phyloP scores from a whole-genome alignment of 1,284 basidiomycete genomes.

The Tranzscheliella williamsii region DNA sequence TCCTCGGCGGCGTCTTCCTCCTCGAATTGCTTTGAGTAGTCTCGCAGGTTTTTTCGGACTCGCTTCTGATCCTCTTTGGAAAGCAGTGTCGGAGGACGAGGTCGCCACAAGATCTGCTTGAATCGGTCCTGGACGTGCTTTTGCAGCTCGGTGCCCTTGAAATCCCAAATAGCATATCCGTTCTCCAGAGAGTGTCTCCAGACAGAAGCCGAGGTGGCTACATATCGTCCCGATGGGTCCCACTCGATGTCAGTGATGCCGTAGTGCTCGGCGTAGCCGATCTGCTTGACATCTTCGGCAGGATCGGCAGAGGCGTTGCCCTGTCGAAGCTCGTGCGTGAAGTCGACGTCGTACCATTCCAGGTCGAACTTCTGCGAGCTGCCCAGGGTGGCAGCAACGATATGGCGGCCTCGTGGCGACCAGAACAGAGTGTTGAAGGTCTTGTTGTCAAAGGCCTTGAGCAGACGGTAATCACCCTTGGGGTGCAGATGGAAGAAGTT shows the following conservation, averaged over 20 bases:
- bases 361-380: constrained; percentile 94
- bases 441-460: constrained; percentile 80
- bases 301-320: constrained; percentile 67
- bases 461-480: constrained; percentile 92
- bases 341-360: constrained; percentile 99
- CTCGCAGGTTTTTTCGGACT: constrained; percentile 85
- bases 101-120: constrained; percentile 99
- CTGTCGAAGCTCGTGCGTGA: constrained; percentile 70
- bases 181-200: constrained; percentile 97
- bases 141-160: constrained; percentile 87
- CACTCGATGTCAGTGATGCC: constrained; percentile 97
- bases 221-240: constrained; percentile 94
- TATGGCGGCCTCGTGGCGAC: constrained; percentile 95
- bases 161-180: constrained; percentile 96
- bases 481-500: constrained; percentile 95
- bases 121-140: constrained; percentile 90
- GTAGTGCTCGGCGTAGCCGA: constrained; percentile 89
- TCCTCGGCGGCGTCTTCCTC: constrained; percentile 96
- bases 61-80: constrained; percentile 85
- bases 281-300: constrained; percentile 81
- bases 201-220: constrained; percentile 88
- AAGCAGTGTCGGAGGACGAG: constrained; percentile 83
- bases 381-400: constrained; percentile 92
- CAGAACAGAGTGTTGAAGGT: constrained; percentile 94
- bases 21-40: constrained; percentile 89